Percentiles rank a stretch among this genome's conserved stretches.
These are phyloP conservation scores for Pichia sporocuriosa DNA, from an alignment of 805 yeast species.

Conservation along the genomic window DNA sequence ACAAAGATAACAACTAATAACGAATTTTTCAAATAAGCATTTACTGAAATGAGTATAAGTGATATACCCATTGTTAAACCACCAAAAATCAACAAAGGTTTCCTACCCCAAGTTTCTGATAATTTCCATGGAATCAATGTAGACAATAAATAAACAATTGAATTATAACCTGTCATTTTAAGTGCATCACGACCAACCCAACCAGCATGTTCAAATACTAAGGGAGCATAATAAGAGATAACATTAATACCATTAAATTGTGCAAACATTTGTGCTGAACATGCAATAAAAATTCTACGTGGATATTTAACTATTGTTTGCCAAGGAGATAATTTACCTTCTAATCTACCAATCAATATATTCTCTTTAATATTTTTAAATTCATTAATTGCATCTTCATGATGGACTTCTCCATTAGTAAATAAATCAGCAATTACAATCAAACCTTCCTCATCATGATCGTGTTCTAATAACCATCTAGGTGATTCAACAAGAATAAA, in stretches of 20 bases:
- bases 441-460: slow-evolving; percentile 75
- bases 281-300: slow-evolving; percentile 75
- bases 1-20: slow-evolving; percentile 62
- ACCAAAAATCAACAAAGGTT: slow-evolving; percentile 75
- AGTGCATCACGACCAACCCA: slow-evolving; percentile 87
- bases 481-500: slow-evolving; percentile 82
- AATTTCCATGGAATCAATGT: slow-evolving; percentile 89
- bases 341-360: slow-evolving; percentile 67
- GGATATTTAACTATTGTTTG: slow-evolving; percentile 75
- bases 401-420: slow-evolving; percentile 69
- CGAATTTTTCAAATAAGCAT: slow-evolving; percentile 53
- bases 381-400: slow-evolving; percentile 62
- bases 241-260: slow-evolving; percentile 92
- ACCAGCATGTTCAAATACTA: slow-evolving; percentile 92
- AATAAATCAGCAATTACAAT: slow-evolving; percentile 78
- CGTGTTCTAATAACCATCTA: slow-evolving; percentile 81
- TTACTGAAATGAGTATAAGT: slow-evolving; percentile 56
- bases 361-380: slow-evolving; percentile 77
- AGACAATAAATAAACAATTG: slow-evolving; percentile 46
- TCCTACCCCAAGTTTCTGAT: slow-evolving; percentile 88
- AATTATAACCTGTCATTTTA: slow-evolving; percentile 82
- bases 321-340: slow-evolving; percentile 69
- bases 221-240: slow-evolving; percentile 86
- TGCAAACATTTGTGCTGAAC: slow-evolving; percentile 88
- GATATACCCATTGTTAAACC: slow-evolving; percentile 75